Evolutionary conservation across 768 basidiomycete species (phyloP).

Genomic region (Lactarius deliciosus): DNA sequence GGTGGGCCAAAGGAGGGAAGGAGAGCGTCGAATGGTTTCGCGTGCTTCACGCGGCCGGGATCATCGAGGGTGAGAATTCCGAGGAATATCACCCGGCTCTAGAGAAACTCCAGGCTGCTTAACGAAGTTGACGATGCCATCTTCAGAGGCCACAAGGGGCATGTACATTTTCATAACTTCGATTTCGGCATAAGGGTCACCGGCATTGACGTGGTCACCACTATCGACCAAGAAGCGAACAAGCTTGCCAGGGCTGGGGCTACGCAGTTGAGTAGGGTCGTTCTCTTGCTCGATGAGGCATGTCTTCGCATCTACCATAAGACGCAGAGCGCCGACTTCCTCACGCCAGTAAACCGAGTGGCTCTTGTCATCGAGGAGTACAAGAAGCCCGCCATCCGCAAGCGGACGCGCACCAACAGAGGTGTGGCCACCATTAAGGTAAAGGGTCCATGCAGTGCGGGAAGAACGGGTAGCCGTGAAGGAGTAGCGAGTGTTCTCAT

Average conservation of each 20-base stretch:
- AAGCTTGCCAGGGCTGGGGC: constrained; percentile 95
- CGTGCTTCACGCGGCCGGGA: constrained; percentile 94
- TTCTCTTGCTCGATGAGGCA: constrained; percentile 99
- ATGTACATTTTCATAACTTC: constrained; percentile 99
- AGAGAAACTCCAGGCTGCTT: constrained; percentile 98
- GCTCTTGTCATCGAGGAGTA: constrained; percentile 89
- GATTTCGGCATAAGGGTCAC: constrained; percentile 97
- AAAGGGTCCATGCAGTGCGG: constrained; percentile 86
- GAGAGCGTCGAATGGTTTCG: constrained; percentile 96
- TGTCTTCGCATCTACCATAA: constrained; percentile 97
- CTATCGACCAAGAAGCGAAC: constrained; percentile 94
- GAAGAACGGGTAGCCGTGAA: constrained; percentile 95
- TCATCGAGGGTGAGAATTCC: constrained; percentile 97
- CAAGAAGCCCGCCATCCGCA: constrained; percentile 91
- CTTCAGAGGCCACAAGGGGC: constrained; percentile 92
- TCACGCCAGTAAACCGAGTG: constrained; percentile 99
- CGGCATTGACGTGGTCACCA: constrained; percentile 95
- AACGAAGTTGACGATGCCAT: constrained; percentile 91
- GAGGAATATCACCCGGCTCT: constrained; percentile 95
- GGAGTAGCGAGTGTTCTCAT: constrained; percentile 91
- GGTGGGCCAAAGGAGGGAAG: constrained; percentile 87
- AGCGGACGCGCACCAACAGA: constrained; percentile 89
- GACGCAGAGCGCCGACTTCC: constrained; percentile 88
- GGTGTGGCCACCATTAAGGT: constrained; percentile 92
- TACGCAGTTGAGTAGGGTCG: constrained; percentile 95